phyloP scores from a whole-genome alignment of 176 grass and related monocot genomes.

The Raddia distichophylla region DNA sequence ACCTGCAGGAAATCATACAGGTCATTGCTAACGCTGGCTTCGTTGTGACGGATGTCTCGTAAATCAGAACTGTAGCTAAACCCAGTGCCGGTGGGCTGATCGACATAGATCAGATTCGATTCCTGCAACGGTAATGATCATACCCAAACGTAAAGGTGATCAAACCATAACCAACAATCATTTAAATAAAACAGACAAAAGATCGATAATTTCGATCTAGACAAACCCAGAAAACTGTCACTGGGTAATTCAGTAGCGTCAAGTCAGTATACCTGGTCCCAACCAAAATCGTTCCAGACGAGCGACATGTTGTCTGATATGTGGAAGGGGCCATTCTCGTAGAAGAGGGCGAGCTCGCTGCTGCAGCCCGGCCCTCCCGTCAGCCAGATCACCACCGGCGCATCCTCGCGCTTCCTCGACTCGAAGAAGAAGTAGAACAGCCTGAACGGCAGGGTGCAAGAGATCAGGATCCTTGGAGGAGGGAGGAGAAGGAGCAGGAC shows the following conservation, averaged over 20 bases:
- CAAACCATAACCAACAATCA: not conserved
- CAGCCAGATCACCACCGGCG: constrained; percentile 89
- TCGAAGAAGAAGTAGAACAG: constrained; percentile 98
- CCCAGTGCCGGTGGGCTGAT: constrained; percentile 94
- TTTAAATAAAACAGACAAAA: not conserved
- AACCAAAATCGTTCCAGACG: constrained; percentile 83
- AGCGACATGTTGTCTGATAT: constrained; percentile 73
- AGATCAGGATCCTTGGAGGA: not conserved
- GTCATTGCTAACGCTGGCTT: constrained; percentile 71
- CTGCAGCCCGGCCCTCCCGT: constrained; percentile 90
- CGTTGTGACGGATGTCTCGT: constrained; percentile 75
- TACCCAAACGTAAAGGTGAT: not conserved
- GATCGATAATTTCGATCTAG: not conserved
- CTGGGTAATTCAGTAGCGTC: not conserved
- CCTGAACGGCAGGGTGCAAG: constrained; percentile 21
- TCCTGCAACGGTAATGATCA: constrained; percentile 44
- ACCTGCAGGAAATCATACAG: constrained; percentile 93
- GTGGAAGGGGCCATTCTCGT: constrained; percentile 84
- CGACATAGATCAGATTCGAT: constrained; percentile 83
- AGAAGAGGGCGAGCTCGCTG: constrained; percentile 93
- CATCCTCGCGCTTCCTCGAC: constrained; percentile 58
- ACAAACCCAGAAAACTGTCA: not conserved
- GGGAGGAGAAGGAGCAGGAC: not conserved
- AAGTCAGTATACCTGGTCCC: constrained; percentile 65
- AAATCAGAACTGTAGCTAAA: constrained; percentile 87